Percentiles rank a stretch among this genome's conserved stretches.
phyloP scores from a whole-genome alignment of 805 yeast species.

The Kodamaea leandrae region DNA sequence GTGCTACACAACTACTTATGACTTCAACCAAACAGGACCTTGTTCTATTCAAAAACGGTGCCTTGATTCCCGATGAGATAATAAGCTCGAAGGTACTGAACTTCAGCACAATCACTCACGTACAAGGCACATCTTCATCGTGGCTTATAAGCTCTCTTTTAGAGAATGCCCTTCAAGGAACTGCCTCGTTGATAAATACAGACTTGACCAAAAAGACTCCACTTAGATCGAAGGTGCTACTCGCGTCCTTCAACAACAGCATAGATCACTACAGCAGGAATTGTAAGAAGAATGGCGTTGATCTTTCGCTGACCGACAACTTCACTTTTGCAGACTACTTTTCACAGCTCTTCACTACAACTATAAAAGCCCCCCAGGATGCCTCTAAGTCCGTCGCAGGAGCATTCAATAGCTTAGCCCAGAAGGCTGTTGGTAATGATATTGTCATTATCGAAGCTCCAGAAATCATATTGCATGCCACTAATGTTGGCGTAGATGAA shows the following conservation, averaged over 20 bases:
- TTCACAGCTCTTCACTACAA: conserved; percentile 41
- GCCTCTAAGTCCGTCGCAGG: conserved; percentile 14
- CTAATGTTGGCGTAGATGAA: conserved; percentile 33
- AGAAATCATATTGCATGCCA: conserved; percentile 46
- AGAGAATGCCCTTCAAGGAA: conserved; percentile 50
- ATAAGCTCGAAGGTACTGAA: conserved; percentile 12
- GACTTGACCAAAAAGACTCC: conserved; percentile 21
- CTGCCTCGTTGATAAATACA: conserved; percentile 40
- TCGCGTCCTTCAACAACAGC: conserved; percentile 36
- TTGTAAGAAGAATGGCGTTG: conserved; percentile 41
- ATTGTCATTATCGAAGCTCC: conserved; percentile 46
- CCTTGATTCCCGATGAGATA: conserved; percentile 35
- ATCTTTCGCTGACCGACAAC: conserved; percentile 20
- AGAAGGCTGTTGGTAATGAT: conserved; percentile 9
- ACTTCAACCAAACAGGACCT: conserved; percentile 48
- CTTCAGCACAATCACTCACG: conserved; percentile 31
- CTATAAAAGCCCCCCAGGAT: conserved; percentile 22
- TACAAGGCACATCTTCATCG: conserved; percentile 55
- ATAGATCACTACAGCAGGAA: conserved; percentile 32
- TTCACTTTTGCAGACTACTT: conserved; percentile 47
- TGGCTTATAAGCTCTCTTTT: conserved; percentile 61
- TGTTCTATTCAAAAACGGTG: conserved; percentile 48
- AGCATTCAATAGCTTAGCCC: conserved; percentile 19
- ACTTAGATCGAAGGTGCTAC: conserved; percentile 29
- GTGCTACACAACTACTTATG: background rate